These are phyloP conservation scores for Amanita rubescens DNA, from an alignment of 768 basidiomycete species.

Conservation along the genomic window DNA sequence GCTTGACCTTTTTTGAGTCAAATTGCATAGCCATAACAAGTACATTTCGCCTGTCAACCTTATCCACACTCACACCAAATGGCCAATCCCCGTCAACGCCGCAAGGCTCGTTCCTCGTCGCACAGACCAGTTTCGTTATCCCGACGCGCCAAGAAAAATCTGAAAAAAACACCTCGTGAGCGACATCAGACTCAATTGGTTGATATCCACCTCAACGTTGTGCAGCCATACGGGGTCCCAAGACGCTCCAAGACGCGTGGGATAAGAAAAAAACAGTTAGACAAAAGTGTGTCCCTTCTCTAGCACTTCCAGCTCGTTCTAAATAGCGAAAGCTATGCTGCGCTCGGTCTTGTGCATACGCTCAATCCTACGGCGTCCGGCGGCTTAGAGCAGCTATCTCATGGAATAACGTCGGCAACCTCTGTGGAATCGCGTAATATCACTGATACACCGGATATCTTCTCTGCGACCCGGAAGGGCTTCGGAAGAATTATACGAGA, in stretches of 20 bases:
- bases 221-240: constrained; percentile 73
- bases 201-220: constrained; percentile 9
- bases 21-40: not conserved
- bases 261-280: constrained; percentile 79
- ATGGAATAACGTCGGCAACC: constrained; percentile 10
- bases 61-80: constrained; percentile 30
- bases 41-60: not conserved
- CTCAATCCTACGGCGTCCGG: constrained; percentile 65
- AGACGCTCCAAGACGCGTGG: constrained; percentile 79
- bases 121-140: constrained; percentile 71
- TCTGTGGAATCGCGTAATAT: constrained; percentile 9
- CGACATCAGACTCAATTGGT: constrained; percentile 4
- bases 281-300: constrained; percentile 61
- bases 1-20: not conserved
- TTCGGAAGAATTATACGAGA: constrained; percentile 82
- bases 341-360: constrained; percentile 64
- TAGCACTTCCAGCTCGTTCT: not conserved
- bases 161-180: constrained; percentile 75
- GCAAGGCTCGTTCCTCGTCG: constrained; percentile 75
- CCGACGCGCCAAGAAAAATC: constrained; percentile 61
- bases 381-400: constrained; percentile 45
- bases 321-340: constrained; percentile 51
- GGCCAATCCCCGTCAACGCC: constrained; percentile 92
- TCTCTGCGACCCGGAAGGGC: constrained; percentile 42
- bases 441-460: constrained; percentile 7